phyloP scores from a whole-genome alignment of 345 rosid species.

The Gossypium australe region DNA sequence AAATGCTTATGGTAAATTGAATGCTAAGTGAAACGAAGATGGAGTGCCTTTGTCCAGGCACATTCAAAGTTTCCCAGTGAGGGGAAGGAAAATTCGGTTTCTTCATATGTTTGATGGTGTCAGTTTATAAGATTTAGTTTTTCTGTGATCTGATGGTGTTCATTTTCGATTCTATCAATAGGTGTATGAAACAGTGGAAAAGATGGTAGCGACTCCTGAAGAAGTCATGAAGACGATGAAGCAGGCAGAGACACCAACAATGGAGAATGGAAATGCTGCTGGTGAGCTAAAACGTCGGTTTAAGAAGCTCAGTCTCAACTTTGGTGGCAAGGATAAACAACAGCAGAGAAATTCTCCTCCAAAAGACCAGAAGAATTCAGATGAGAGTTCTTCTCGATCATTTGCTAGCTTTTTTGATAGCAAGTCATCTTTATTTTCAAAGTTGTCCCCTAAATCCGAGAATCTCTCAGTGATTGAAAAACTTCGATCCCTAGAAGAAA shows the following conservation, averaged over 20 bases:
- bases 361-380: conserved; percentile 41
- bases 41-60: not conserved
- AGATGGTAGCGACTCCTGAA: conserved; percentile 62
- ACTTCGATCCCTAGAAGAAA: conserved; percentile 32
- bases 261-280: conserved; percentile 6
- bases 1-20: not conserved
- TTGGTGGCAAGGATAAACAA: conserved; percentile 56
- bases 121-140: not conserved
- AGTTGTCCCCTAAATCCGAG: conserved; percentile 66
- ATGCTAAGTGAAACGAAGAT: not conserved
- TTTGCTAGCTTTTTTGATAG: conserved; percentile 75
- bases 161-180: conserved; percentile 18
- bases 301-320: conserved; percentile 59
- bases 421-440: conserved; percentile 71
- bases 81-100: not conserved
- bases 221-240: conserved; percentile 56
- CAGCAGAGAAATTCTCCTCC: conserved; percentile 36
- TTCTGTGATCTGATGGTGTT: not conserved
- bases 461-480: conserved; percentile 21
- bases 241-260: conserved; percentile 22
- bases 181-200: conserved; percentile 90
- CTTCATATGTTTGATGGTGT: not conserved
- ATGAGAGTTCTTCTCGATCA: conserved; percentile 40
- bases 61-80: not conserved
- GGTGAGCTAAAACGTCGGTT: conserved; percentile 55